Evolutionary conservation across 1,284 basidiomycete genomes (phyloP).

Genomic region (Ustilago loliicola): DNA sequence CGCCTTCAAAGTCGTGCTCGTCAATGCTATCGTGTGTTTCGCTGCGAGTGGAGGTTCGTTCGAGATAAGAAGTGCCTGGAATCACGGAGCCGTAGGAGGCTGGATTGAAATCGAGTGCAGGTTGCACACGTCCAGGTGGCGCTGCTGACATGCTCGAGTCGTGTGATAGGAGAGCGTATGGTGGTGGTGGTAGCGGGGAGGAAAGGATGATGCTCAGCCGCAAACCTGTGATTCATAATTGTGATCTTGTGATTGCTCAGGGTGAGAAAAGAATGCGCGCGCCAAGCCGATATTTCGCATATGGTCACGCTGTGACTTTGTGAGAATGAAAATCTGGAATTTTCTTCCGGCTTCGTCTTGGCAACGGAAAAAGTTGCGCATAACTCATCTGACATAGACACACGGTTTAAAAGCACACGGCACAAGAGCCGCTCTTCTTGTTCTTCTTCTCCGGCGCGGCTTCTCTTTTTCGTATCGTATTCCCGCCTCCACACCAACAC

Average conservation of each 20-base stretch:
- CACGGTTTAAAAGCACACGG: no score
- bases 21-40: constrained; percentile 31
- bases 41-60: constrained; percentile 27
- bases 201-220: neutral
- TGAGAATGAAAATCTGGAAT: constrained; percentile 20
- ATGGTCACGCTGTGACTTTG: neutral
- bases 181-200: constrained; percentile 3
- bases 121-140: constrained; percentile 41
- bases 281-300: neutral
- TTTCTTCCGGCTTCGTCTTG: constrained; percentile 40
- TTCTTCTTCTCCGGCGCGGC: no score
- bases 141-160: constrained; percentile 36
- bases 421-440: neutral
- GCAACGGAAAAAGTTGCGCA: neutral
- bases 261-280: neutral
- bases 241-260: neutral
- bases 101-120: constrained; percentile 33
- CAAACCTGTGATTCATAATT: neutral
- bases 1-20: constrained; percentile 5
- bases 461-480: no score
- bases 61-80: constrained; percentile 21
- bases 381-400: no score
- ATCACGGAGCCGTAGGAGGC: constrained; percentile 43
- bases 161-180: neutral
- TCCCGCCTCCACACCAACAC: no score